These are phyloP conservation scores for Ajuga chamaepitys DNA, from an alignment of 257 asterid genomes.

Conservation along the genomic window DNA sequence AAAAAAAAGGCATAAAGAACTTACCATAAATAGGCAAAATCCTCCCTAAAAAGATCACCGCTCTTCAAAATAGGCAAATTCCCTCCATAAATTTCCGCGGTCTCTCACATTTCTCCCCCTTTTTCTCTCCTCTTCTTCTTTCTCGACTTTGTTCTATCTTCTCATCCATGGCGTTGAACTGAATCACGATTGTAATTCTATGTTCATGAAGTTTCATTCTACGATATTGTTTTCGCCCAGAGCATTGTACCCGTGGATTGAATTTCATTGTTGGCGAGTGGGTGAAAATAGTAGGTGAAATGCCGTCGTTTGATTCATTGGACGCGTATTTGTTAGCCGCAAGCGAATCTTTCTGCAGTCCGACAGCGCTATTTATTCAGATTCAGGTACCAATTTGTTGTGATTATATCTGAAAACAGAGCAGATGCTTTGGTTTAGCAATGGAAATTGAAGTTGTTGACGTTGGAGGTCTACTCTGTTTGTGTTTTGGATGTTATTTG, in stretches of 20 bases:
- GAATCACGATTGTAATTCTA: neutral
- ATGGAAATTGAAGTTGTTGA: neutral
- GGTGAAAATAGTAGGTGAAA: slow-evolving; percentile 16
- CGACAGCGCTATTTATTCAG: slow-evolving; percentile 50
- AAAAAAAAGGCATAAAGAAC: neutral
- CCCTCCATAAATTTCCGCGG: slow-evolving; percentile 8
- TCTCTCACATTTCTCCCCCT: slow-evolving; percentile 10
- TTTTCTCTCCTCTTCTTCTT: slow-evolving; percentile 3
- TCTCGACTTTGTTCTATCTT: neutral
- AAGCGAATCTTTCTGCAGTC: slow-evolving; percentile 47
- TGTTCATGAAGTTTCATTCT: neutral
- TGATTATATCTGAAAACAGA: neutral
- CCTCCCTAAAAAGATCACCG: slow-evolving; percentile 1
- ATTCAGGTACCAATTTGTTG: slow-evolving; percentile 43
- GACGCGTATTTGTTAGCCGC: slow-evolving; percentile 41
- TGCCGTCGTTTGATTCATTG: slow-evolving; percentile 39
- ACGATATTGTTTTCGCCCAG: slow-evolving; percentile 32
- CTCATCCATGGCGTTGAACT: slow-evolving; percentile 21
- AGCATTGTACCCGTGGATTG: neutral
- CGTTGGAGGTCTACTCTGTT: neutral
- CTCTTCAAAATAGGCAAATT: neutral
- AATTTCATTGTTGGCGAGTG: neutral
- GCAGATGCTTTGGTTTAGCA: neutral
- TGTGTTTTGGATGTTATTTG: neutral
- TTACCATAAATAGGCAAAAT: neutral